Conservation (phyloP, 768 basidiomycete genomes). For the Podaxis carcinomalis region DNA sequence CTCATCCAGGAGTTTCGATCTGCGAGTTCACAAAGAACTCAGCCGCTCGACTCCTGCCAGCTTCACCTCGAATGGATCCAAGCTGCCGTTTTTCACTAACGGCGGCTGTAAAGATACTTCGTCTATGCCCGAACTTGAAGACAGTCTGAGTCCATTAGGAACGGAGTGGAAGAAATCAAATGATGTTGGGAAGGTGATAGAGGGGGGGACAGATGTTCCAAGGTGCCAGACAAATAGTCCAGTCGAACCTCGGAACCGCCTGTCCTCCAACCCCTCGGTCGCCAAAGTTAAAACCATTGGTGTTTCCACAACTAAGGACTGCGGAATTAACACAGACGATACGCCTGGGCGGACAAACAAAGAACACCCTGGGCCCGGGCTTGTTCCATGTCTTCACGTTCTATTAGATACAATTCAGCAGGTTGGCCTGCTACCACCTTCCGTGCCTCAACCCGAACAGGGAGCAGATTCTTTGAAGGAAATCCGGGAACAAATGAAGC, state of each 20-base stretch:
- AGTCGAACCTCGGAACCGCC: not conserved
- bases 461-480: not conserved
- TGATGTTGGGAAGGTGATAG: not conserved
- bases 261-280: slow-evolving; percentile 14
- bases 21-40: not conserved
- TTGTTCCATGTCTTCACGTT: no score
- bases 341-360: not conserved
- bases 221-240: not conserved
- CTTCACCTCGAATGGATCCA: no score
- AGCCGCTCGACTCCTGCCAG: not conserved
- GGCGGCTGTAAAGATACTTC: not conserved
- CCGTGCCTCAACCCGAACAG: not conserved
- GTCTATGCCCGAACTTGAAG: not conserved
- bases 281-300: slow-evolving; percentile 25
- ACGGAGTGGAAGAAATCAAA: not conserved
- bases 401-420: no score
- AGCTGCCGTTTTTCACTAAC: not conserved
- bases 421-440: no score
- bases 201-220: not conserved
- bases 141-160: not conserved
- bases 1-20: not conserved
- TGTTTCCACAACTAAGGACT: slow-evolving; percentile 25
- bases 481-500: slow-evolving; percentile 2
- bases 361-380: not conserved
- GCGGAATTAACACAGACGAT: not conserved